Evolutionary conservation across 2,329 filamentous ascomycete species (phyloP).

Genomic region (Cladorrhinum sp.): DNA sequence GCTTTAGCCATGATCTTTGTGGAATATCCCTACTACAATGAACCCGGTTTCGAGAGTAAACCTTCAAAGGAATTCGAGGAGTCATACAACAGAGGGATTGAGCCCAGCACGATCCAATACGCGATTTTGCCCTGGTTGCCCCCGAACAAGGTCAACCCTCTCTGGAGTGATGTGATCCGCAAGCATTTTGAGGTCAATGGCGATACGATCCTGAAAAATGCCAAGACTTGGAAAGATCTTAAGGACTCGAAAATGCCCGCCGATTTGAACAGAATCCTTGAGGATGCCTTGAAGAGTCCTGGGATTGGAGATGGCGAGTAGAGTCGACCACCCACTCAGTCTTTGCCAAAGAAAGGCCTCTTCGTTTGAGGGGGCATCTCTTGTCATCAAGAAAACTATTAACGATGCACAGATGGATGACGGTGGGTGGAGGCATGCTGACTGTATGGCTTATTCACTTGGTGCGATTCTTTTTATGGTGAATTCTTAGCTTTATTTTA

Average conservation of each 20-base stretch:
- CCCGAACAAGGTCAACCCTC: constrained; percentile 11
- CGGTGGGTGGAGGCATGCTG: no score
- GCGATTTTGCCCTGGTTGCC: constrained; percentile 33
- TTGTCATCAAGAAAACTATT: no score
- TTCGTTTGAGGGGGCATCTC: no score
- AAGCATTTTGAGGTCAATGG: constrained; percentile 27
- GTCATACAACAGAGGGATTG: constrained; percentile 32
- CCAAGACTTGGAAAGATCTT: constrained; percentile 14
- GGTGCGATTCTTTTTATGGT: no score
- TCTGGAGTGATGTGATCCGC: constrained; percentile 29
- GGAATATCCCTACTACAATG: constrained; percentile 52
- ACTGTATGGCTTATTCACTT: no score
- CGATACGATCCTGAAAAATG: constrained; percentile 20
- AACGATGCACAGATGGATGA: no score
- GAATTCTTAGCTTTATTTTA: no score
- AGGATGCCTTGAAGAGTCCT: background rate
- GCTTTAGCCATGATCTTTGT: constrained; percentile 49
- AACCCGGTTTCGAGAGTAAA: constrained; percentile 41
- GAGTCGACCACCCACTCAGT: no score
- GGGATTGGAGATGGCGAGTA: background rate
- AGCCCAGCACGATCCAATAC: constrained; percentile 28
- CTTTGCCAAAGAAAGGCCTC: no score
- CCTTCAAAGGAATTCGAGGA: constrained; percentile 22
- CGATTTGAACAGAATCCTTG: background rate
- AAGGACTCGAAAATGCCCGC: background rate